phyloP scores from a whole-genome alignment of 179 eudicot genomes.

The Beta macrorhiza region DNA sequence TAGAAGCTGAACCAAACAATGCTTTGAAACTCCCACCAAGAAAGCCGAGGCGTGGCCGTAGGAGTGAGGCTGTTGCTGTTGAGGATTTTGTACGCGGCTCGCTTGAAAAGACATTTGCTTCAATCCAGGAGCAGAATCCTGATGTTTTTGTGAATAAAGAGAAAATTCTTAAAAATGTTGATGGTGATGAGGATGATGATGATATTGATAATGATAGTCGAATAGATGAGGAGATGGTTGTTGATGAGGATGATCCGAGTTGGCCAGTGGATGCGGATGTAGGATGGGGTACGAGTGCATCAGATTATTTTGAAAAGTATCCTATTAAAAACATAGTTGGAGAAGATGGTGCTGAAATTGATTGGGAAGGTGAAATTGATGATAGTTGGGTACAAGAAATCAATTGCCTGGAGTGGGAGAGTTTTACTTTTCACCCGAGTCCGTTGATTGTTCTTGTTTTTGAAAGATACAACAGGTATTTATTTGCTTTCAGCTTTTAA shows the following conservation, averaged over 20 bases:
- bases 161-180: conserved; percentile 44
- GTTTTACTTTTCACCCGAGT: conserved; percentile 91
- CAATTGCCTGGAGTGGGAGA: conserved; percentile 94
- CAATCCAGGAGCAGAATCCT: conserved; percentile 67
- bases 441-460: conserved; percentile 89
- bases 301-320: conserved; percentile 81
- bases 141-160: conserved; percentile 48
- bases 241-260: conserved; percentile 39
- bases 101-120: conserved; percentile 64
- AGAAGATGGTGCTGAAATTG: conserved; percentile 81
- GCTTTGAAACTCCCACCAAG: conserved; percentile 40
- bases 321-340: conserved; percentile 82
- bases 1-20: conserved; percentile 34
- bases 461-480: conserved; percentile 87
- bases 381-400: conserved; percentile 85
- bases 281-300: conserved; percentile 94
- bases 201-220: conserved; percentile 31
- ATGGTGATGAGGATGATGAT: conserved; percentile 23
- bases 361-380: conserved; percentile 97
- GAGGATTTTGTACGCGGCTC: conserved; percentile 71
- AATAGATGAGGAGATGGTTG: conserved; percentile 31
- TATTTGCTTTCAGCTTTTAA: not conserved
- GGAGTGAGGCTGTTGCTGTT: conserved; percentile 85
- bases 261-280: conserved; percentile 95
- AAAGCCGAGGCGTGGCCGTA: conserved; percentile 79